Evolutionary conservation across 2,329 filamentous ascomycete genomes (phyloP).

Genomic region (Cytospora piceicola): DNA sequence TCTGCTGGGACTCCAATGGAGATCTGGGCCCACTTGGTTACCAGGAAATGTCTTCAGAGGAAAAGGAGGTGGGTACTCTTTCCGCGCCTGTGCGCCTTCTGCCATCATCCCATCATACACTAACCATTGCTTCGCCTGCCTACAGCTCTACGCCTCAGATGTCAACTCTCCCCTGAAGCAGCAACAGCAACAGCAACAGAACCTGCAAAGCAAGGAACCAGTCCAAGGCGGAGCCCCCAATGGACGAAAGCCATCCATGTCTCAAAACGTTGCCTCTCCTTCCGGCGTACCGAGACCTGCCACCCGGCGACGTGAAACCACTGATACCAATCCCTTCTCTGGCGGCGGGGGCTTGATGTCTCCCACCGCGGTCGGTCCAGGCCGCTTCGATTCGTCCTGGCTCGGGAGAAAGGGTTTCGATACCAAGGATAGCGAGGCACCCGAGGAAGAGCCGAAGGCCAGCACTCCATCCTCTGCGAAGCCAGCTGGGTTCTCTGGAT

Average conservation of each 20-base stretch:
- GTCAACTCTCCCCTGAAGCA: conserved; percentile 95
- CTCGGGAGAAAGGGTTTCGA: conserved; percentile 57
- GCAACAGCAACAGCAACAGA: conserved; percentile 52
- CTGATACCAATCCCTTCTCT: conserved; percentile 67
- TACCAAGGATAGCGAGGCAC: conserved; percentile 58
- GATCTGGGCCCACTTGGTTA: conserved; percentile 72
- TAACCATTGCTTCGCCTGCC: conserved; percentile 30
- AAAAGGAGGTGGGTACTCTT: conserved; percentile 57
- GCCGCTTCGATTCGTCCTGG: conserved; percentile 67
- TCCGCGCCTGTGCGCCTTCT: conserved; percentile 24
- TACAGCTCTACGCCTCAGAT: conserved; percentile 76
- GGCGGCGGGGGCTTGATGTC: conserved; percentile 57
- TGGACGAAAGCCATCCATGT: conserved; percentile 81
- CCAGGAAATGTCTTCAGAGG: conserved; percentile 67
- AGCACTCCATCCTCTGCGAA: conserved; percentile 38
- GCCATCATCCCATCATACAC: conserved; percentile 32
- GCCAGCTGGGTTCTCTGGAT: conserved; percentile 48
- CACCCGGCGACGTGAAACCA: conserved; percentile 80
- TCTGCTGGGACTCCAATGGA: conserved; percentile 84
- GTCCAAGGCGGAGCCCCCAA: conserved; percentile 60
- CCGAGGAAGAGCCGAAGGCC: conserved; percentile 49
- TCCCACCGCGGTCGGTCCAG: conserved; percentile 55
- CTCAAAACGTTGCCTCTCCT: conserved; percentile 75
- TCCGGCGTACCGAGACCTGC: conserved; percentile 71
- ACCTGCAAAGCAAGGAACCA: conserved; percentile 67